Evolutionary conservation across 257 asterid species (phyloP).

Genomic region (Primulina tabacum): DNA sequence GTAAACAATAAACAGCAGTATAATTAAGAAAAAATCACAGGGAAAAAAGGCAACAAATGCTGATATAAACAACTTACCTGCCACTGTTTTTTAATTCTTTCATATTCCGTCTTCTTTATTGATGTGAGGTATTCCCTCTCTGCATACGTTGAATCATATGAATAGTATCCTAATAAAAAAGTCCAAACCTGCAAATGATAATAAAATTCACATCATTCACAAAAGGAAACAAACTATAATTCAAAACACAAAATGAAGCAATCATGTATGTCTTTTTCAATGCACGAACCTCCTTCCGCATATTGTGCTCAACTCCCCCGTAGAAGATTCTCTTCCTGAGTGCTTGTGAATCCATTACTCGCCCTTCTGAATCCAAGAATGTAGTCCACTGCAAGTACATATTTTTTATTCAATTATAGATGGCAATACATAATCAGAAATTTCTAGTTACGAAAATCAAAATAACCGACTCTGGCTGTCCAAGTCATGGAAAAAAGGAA

Average conservation of each 20-base stretch:
- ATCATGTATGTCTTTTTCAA: conserved; percentile 18
- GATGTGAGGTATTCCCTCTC: conserved; percentile 79
- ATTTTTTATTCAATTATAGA: conserved; percentile 20
- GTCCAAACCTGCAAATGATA: conserved; percentile 70
- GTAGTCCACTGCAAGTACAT: conserved; percentile 65
- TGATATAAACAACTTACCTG: conserved; percentile 54
- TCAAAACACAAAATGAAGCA: conserved; percentile 9
- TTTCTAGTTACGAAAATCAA: not conserved
- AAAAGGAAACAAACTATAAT: conserved; percentile 9
- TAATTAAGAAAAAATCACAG: not conserved
- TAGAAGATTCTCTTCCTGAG: conserved; percentile 79
- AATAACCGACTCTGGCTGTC: conserved; percentile 12
- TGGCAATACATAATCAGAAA: conserved; percentile 14
- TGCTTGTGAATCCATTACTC: conserved; percentile 62
- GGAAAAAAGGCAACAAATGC: conserved; percentile 14
- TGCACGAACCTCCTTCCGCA: conserved; percentile 69
- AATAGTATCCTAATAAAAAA: conserved; percentile 73
- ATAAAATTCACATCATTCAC: conserved; percentile 4
- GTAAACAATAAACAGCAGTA: not conserved
- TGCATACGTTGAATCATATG: conserved; percentile 80
- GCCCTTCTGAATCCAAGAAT: conserved; percentile 91
- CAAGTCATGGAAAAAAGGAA: not conserved
- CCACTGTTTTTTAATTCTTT: conserved; percentile 86
- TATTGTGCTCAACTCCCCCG: conserved; percentile 78
- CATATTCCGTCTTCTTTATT: conserved; percentile 77